Evolutionary conservation across 1,139 yeast species (phyloP).

Genomic region (Diutina sp.): DNA sequence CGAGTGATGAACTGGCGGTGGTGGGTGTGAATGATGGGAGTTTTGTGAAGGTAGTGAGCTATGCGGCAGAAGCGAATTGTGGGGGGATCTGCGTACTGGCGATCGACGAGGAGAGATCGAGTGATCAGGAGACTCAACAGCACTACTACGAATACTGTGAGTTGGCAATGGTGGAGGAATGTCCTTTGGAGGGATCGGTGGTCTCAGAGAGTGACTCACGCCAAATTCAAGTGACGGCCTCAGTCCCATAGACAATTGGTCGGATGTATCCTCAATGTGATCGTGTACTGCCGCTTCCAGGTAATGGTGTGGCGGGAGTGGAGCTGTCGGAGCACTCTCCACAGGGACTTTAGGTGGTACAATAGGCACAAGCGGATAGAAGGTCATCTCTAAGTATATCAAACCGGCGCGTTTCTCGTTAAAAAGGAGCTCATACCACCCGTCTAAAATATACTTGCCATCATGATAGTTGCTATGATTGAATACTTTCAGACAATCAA

Average conservation of each 20-base stretch:
- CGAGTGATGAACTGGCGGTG: not conserved
- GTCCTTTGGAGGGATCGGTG: not conserved
- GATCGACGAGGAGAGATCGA: not conserved
- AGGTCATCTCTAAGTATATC: constrained; percentile 83
- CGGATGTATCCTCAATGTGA: not conserved
- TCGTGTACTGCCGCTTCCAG: not conserved
- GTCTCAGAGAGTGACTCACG: not conserved
- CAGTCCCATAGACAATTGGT: not conserved
- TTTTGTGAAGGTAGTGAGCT: not conserved
- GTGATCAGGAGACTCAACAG: not conserved
- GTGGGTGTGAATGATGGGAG: not conserved
- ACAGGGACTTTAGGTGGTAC: constrained; percentile 13
- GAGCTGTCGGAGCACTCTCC: not conserved
- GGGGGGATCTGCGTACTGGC: not conserved
- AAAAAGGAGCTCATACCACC: constrained; percentile 65
- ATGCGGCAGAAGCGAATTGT: not conserved
- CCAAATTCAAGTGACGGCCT: not conserved
- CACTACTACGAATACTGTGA: not conserved
- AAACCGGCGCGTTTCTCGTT: constrained; percentile 79
- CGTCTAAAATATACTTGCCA: constrained; percentile 63
- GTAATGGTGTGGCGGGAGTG: not conserved
- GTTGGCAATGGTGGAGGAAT: not conserved
- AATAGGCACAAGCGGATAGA: constrained; percentile 54
- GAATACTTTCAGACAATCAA: constrained; percentile 66
- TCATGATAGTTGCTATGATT: constrained; percentile 34